Evolutionary conservation across 495 filamentous ascomycete species (phyloP).

Genomic region (Hypoxylon cercidicola): DNA sequence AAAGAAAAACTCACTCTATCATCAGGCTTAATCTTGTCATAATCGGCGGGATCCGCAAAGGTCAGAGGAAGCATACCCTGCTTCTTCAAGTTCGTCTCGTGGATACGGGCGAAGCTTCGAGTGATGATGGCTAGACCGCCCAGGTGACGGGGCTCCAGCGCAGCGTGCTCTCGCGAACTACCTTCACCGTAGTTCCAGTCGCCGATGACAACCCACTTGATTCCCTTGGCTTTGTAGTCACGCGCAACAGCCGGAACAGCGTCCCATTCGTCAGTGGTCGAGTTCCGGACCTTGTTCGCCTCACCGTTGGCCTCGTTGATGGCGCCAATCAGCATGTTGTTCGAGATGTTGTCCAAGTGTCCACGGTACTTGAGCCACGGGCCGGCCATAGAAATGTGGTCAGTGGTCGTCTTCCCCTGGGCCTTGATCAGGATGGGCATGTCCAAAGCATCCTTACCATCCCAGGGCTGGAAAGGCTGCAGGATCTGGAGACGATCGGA

Average conservation of each 20-base stretch:
- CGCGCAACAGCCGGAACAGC: slow-evolving; percentile 94
- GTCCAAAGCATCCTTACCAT: slow-evolving; percentile 90
- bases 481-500: slow-evolving; percentile 96
- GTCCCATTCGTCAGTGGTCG: slow-evolving; percentile 80
- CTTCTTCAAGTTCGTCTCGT: slow-evolving; percentile 99
- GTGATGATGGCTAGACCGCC: slow-evolving; percentile 97
- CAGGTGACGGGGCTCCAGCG: slow-evolving; percentile 96
- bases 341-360: slow-evolving; percentile 99
- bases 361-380: slow-evolving; percentile 99
- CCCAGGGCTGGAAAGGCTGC: slow-evolving; percentile 85
- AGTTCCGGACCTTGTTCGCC: slow-evolving; percentile 98
- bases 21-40: slow-evolving; percentile 93
- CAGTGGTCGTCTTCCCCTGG: slow-evolving; percentile 98
- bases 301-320: slow-evolving; percentile 95
- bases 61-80: slow-evolving; percentile 99
- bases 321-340: slow-evolving; percentile 99
- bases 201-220: slow-evolving; percentile 97
- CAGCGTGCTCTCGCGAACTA: slow-evolving; percentile 96
- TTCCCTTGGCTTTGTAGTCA: slow-evolving; percentile 97
- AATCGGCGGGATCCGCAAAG: slow-evolving; percentile 93
- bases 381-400: slow-evolving; percentile 99
- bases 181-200: slow-evolving; percentile 99
- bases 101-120: slow-evolving; percentile 96
- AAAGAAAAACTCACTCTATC: slow-evolving; percentile 68
- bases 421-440: slow-evolving; percentile 98